Base-by-base conservation (phyloP, 208 protist species). In the Trypanosoma conorhini region DNA sequence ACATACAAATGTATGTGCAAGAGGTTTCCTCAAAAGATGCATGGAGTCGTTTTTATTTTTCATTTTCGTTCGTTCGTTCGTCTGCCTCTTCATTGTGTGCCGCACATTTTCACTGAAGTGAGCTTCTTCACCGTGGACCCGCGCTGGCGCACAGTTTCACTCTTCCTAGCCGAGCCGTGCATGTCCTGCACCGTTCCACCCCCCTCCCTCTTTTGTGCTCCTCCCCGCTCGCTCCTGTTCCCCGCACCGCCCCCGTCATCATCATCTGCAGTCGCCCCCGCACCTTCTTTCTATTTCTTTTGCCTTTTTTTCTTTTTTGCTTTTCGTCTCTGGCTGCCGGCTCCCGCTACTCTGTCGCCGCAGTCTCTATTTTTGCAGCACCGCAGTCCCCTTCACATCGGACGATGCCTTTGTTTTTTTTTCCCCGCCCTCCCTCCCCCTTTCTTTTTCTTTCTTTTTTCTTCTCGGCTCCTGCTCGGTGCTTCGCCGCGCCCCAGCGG, bases 221-320 rank as follows among this genome's bases (percentile, higher is more conserved):
- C n/a, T n/a, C n/a, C n/a, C n/a, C n/a, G n/a, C n/a, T n/a, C n/a
- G n/a, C n/a, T n/a, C n/a, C n/a, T n/a, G n/a, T n/a, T n/a, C n/a
- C n/a, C n/a, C n/a, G n/a, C 42, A 46, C 42, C 42, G 33, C 42
- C 42, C 1, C 42, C 42, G 9, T 10, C 42, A 46, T 12, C 42
- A 46, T 46, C 42, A 46, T 38, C 33, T 7, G n/a, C n/a, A n/a
- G 8, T 46, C 15, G 42, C 42, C 42, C 17, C 42, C 9, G 5
- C 42, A 46, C 7, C 19, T n/a, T 57, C 26, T 35, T 26, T 62
- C 21, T 62, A 15, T 42, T 15, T 22, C 28, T 62, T 19, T 62
- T 62, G n/a, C n/a, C n/a, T 31, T 57, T 57, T 26, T 55, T 58
- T 67, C 56, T 1, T 64, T 46, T 70, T 56, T 56, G 10, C n/a